phyloP scores from a whole-genome alignment of 2,329 filamentous ascomycete genomes.

The Hypoxylon sp. region DNA sequence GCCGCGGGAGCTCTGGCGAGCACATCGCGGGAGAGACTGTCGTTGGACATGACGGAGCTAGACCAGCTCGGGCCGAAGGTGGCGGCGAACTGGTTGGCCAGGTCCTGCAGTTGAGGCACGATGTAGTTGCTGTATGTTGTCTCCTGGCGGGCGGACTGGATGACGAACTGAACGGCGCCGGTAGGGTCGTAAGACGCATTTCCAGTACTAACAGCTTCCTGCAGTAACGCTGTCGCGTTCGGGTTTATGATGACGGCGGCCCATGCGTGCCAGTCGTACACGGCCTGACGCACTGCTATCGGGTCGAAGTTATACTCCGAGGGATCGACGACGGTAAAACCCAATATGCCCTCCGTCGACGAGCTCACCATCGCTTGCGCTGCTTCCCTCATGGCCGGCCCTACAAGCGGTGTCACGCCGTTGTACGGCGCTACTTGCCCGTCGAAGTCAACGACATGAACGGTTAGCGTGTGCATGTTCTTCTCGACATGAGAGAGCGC shows the following conservation, averaged over 20 bases:
- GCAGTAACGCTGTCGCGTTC: conserved; percentile 67
- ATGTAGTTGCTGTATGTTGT: conserved; percentile 63
- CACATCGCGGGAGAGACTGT: conserved; percentile 45
- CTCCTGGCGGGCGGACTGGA: conserved; percentile 64
- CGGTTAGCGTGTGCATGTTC: conserved; percentile 57
- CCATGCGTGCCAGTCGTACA: conserved; percentile 68
- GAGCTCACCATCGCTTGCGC: conserved; percentile 54
- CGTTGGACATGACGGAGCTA: conserved; percentile 51
- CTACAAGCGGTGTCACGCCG: conserved; percentile 60
- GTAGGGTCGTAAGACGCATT: conserved; percentile 68
- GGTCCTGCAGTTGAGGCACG: conserved; percentile 56
- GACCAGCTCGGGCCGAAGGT: conserved; percentile 59
- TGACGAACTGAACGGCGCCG: conserved; percentile 65
- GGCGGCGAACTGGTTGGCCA: conserved; percentile 57
- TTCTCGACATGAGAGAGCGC: conserved; percentile 60
- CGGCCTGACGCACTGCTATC: conserved; percentile 61
- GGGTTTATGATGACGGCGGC: conserved; percentile 69
- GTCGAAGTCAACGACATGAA: conserved; percentile 72
- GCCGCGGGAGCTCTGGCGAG: conserved; percentile 42
- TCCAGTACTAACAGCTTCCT: conserved; percentile 60
- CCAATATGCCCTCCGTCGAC: conserved; percentile 52
- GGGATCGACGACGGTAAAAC: conserved; percentile 58
- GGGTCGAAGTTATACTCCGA: conserved; percentile 65
- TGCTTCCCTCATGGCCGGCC: conserved; percentile 59
- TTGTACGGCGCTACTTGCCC: conserved; percentile 61